Evolutionary conservation across 2,329 filamentous ascomycete species (phyloP), one percentile per base, ranked within the genome.

Genomic region (Claviceps pusilla): DNA sequence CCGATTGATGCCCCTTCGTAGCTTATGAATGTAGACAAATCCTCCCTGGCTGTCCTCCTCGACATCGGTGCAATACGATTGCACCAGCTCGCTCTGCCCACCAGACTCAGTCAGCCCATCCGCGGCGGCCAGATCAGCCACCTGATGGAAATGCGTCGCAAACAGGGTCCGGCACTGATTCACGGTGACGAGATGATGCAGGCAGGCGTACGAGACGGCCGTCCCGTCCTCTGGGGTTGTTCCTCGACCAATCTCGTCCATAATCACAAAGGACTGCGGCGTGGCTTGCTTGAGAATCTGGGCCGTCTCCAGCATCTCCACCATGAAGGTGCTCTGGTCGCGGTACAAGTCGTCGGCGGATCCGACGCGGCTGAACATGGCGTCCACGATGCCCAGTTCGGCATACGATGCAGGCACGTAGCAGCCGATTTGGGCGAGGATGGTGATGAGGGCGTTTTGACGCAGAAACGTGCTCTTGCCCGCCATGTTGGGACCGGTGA

Each of bases 281-380:
- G 91, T 97, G 0, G 93, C 91, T 60, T 87, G 78, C 57, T 85
- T 87, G 52, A 98, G 76, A 53, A 98, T 98, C 31, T 86, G 78
- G 1, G 91, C 90, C 24, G 93, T 95, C 70, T 98, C 93, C 2
- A 96, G 78, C 93, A 98, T 98, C 71, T 98, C 93, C 1, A 97
- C 89, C 93, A 98, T 97, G 69, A 98, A 98, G 0, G 94, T 98
- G 53, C 89, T 95, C 68, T 97, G 90, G 71, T 95, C 87, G 51
- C 83, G 81, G 71, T 87, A 96, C n/a, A 98, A 76, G 66, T 95
- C 91, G 68, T 98, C 94, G 1, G 91, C 93, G 1, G 89, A 94
- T 1, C 93, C 93, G 28, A 94, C 86, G 65, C 93, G 87, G 65
- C 86, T 93, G 73, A 95, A 97, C 53, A 98, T 85, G 63, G 91